Base-by-base conservation (phyloP, 805 yeast genomes). In the Ogataea pilisensis region DNA sequence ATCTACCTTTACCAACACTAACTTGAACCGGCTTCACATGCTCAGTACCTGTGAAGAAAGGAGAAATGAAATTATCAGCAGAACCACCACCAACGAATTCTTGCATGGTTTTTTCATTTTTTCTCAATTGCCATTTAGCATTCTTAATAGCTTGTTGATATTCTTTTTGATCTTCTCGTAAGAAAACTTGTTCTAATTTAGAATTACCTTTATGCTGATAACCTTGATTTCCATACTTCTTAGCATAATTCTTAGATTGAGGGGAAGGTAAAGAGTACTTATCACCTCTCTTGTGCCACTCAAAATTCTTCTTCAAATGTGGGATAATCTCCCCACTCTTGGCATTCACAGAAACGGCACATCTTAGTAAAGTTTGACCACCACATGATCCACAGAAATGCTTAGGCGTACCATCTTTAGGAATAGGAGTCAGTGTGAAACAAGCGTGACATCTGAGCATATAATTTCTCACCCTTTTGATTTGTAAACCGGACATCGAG, bases 391-490 rank as follows among this genome's bases (percentile, higher is more conserved):
- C 85, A 63, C 99, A 93, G 69, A 93, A 93, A 63, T 89, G 96
- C 54, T 78, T 78, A 34, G 90, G 79, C 31, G 72, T 75, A 2
- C 90, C 90, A 48, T 77, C 74, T 54, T 81, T 84, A 21, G 91
- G 86, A 41, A 87, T 72, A 7, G 95, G 90, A 12, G 82, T 68
- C 60, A 93, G 70, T 43, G 76, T 70, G 76, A 93, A 93, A 67
- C 99, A 93, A 0, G 97, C 99, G 63, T 93, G 96, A 63, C 99
- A 93, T 64, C 99, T 74, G 57, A 86, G 75, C 97, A 91, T 91
- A 61, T 87, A 90, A 67, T 84, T 87, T 60, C 95, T 76, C 26
- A 93, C 84, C 60, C 86, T 78, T 50, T 78, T 83, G 64, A 93
- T 90, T 54, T 82, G 88, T 48, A 81, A 69, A 17, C 99, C 99